phyloP scores from a whole-genome alignment of 345 rosid species.

The Murraya paniculata region DNA sequence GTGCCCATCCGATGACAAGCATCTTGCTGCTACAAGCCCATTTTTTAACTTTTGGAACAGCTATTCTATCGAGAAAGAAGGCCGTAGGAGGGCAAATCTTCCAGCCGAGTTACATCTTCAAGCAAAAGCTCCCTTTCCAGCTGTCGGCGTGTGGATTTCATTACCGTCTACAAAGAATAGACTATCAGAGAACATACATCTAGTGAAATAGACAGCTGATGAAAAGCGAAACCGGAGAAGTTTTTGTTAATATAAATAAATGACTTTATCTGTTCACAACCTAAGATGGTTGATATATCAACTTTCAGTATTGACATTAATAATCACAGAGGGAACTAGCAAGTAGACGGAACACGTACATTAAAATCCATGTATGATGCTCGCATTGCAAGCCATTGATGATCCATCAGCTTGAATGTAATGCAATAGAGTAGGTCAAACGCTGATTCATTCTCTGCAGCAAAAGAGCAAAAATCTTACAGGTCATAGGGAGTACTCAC shows the following conservation, averaged over 20 bases:
- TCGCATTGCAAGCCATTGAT: constrained; percentile 88
- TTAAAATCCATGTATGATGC: constrained; percentile 99
- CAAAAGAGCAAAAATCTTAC: constrained; percentile 7
- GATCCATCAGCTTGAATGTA: constrained; percentile 97
- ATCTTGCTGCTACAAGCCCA: constrained; percentile 25
- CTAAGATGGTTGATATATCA: not conserved
- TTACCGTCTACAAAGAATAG: constrained; percentile 51
- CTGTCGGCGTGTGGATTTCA: constrained; percentile 85
- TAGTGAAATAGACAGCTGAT: not conserved
- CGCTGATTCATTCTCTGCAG: constrained; percentile 81
- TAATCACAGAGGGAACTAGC: constrained; percentile 1
- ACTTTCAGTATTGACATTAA: not conserved
- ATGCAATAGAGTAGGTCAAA: constrained; percentile 95
- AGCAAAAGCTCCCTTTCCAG: constrained; percentile 84
- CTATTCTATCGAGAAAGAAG: constrained; percentile 49
- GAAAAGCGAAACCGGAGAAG: not conserved
- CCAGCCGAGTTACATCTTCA: constrained; percentile 64
- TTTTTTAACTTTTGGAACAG: constrained; percentile 21
- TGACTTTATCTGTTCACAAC: not conserved
- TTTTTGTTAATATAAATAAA: not conserved
- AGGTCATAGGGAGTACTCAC: not conserved
- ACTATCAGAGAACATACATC: not conserved
- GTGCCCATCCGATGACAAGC: constrained; percentile 4
- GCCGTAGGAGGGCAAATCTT: constrained; percentile 78
- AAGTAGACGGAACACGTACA: constrained; percentile 37